These are phyloP conservation scores for Penicillium longicatenatum DNA, from an alignment of 495 filamentous ascomycete genomes.

Conservation along the genomic window DNA sequence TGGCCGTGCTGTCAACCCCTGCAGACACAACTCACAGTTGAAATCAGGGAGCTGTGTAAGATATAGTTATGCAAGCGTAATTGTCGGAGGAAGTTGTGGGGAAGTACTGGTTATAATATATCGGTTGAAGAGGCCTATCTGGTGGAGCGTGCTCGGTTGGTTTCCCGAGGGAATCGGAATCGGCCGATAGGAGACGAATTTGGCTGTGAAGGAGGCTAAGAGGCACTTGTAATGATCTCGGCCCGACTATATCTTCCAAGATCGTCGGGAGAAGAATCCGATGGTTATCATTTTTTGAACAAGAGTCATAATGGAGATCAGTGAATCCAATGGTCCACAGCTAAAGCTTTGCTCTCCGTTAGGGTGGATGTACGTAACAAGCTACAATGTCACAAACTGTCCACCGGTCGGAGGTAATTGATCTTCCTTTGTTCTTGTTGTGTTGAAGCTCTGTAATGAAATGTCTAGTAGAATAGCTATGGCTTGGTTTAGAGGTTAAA, in stretches of 20 bases:
- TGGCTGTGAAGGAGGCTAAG: background rate
- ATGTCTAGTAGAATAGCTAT: too few species aligned
- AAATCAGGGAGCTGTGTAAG: background rate
- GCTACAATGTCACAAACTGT: background rate
- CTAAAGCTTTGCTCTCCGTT: background rate
- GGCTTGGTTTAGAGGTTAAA: too few species aligned
- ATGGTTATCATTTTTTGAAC: background rate
- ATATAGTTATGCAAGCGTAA: background rate
- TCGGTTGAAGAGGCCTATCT: background rate
- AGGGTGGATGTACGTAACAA: background rate
- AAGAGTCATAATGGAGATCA: background rate
- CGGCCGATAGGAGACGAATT: constrained; percentile 26
- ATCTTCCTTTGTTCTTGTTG: too few species aligned
- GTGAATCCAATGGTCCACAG: background rate
- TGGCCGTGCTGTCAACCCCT: background rate
- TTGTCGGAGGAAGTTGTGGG: background rate
- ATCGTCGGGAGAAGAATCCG: background rate
- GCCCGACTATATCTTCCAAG: background rate
- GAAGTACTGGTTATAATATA: background rate
- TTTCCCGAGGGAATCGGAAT: constrained; percentile 34
- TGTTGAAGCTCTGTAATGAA: too few species aligned
- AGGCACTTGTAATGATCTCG: constrained; percentile 1
- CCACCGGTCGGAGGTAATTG: background rate
- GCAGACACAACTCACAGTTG: background rate
- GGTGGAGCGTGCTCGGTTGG: constrained; percentile 16